Evolutionary conservation across 805 yeast genomes (phyloP), one percentile per base, ranked within the genome.

Genomic region (Kodamaea restingae): DNA sequence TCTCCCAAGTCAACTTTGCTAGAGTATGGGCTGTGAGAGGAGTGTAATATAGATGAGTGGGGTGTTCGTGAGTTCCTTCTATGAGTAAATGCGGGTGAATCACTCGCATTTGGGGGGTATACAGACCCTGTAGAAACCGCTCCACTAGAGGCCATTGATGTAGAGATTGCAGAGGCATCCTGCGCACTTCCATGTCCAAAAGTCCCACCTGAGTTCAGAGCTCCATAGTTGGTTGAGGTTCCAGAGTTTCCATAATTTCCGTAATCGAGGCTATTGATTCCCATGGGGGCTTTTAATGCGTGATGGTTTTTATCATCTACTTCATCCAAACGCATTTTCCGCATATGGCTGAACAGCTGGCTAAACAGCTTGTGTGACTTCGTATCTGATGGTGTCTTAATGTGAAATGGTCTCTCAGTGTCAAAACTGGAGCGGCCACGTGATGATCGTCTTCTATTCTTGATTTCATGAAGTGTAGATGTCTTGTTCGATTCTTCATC

Each of bases 261-360:
- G 27, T n/a, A 7, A 7, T 25, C 12, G 10, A 7, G 12, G 12
- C n/a, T 25, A 9, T 10, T n/a, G 6, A 4, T 7, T 17, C 35
- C 35, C 25, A 22, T 20, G 2, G 40, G 30, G 2, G 7, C 18
- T 11, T 41, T 47, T 37, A 56, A 31, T 3, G 58, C 35, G 37
- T 54, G 50, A 28, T 49, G 42, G 43, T 65, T 64, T 36, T 65
- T 71, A 36, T 66, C 56, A 43, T 66, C 71, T 33, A 63, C 46
- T 40, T 66, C 71, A 12, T 42, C 43, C 3, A 17, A 18, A 17
- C 32, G 32, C 21, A 30, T 30, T n/a, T 17, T 30, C 7, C 32
- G 32, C 21, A 7, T 20, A 10, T 17, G 32, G 15, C 32, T 30
- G 21, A 30, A 30, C 32, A 30, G 32, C 32, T 15, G 32, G 12